These are phyloP conservation scores for Apiospora phragmitis DNA, from an alignment of 2,329 filamentous ascomycete species.

Conservation along the genomic window DNA sequence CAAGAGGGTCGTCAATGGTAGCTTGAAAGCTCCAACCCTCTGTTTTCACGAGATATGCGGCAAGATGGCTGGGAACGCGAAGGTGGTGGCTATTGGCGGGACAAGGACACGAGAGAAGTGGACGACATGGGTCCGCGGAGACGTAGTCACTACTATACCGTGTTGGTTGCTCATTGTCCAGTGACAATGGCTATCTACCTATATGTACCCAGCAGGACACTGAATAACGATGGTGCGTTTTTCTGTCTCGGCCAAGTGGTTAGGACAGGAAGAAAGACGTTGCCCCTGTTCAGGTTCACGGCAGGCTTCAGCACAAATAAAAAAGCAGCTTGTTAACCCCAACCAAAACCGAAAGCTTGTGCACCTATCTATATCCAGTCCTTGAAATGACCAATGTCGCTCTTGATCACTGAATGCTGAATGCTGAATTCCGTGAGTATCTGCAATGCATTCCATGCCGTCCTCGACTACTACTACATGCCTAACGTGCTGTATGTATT, in stretches of 20 bases:
- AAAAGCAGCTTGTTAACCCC: constrained; percentile 2
- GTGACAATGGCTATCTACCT: constrained; percentile 1
- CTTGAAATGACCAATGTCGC: background rate
- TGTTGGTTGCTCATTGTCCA: constrained; percentile 1
- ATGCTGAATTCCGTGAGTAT: no score
- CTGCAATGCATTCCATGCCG: background rate
- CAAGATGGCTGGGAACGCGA: constrained; percentile 5
- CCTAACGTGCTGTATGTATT: background rate
- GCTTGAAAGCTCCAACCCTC: constrained; percentile 52
- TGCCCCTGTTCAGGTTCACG: constrained; percentile 12
- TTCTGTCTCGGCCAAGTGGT: constrained; percentile 17
- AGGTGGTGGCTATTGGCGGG: constrained; percentile 2
- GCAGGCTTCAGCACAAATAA: constrained; percentile 5
- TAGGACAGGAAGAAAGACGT: background rate
- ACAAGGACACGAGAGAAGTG: background rate
- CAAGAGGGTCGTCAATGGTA: constrained; percentile 47
- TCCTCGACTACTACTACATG: background rate
- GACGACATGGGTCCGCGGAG: background rate
- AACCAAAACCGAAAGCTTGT: background rate
- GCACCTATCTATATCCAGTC: background rate
- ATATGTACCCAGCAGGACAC: background rate
- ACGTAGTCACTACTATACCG: background rate
- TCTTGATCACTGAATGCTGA: background rate
- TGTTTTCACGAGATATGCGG: constrained; percentile 14
- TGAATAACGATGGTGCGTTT: constrained; percentile 8